Percentiles rank a stretch among this genome's conserved stretches.
Conservation (phyloP, 2,329 filamentous ascomycete species). For the Arthrobotrys conoides region DNA sequence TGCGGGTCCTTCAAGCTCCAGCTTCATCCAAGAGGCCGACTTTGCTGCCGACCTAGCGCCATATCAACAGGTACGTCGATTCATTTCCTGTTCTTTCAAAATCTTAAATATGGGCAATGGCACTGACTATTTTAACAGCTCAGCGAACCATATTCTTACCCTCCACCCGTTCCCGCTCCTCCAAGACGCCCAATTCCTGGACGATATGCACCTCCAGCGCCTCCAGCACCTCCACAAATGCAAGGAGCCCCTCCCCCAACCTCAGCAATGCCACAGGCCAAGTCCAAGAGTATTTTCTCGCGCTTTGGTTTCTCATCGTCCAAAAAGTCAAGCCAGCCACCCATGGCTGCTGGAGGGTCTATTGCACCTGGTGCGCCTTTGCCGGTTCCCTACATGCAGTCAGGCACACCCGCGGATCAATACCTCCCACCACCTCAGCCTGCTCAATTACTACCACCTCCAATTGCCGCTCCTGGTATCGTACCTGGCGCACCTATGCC, state of each 20-base stretch:
- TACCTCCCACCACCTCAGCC: background rate
- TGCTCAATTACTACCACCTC: background rate
- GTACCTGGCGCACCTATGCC: background rate
- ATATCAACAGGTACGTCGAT: background rate
- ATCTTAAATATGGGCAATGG: background rate
- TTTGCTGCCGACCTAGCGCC: background rate
- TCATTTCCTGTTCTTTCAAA: background rate
- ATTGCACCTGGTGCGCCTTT: background rate
- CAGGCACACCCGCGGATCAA: background rate
- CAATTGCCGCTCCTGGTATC: background rate
- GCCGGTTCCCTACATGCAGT: background rate
- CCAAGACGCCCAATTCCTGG: background rate
- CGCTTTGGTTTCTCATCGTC: constrained; percentile 5
- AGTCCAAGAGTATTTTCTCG: constrained; percentile 6
- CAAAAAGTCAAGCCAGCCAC: constrained; percentile 19
- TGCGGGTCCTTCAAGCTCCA: background rate
- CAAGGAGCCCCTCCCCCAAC: background rate
- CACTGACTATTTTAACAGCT: background rate
- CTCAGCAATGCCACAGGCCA: background rate
- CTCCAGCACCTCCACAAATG: background rate
- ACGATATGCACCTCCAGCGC: background rate
- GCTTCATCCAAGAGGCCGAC: background rate
- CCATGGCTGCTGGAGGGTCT: background rate
- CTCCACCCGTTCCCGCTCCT: constrained; percentile 7
- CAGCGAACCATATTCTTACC: background rate